Percentiles rank a stretch among this genome's conserved stretches.
Evolutionary conservation across 306 rosid species (phyloP).

Genomic region (Coriaria nepalensis): DNA sequence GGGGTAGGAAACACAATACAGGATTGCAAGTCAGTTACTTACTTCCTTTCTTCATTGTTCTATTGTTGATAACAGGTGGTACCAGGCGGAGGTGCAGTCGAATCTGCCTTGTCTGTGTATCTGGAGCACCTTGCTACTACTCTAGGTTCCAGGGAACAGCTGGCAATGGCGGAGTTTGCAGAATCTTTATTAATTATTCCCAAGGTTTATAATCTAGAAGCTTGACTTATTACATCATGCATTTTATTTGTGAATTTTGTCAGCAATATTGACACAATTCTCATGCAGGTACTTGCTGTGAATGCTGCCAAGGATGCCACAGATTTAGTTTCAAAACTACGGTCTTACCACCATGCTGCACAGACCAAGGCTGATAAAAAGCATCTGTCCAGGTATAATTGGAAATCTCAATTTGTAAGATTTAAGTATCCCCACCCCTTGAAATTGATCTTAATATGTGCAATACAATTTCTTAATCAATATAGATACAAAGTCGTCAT

Average conservation of each 20-base stretch:
- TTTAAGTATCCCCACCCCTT: too few relatives aligned
- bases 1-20: too few relatives aligned
- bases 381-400: slow-evolving; percentile 62
- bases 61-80: slow-evolving; percentile 51
- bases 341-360: slow-evolving; percentile 78
- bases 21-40: neutral
- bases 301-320: slow-evolving; percentile 99
- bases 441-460: too few relatives aligned
- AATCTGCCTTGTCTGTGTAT: slow-evolving; percentile 83
- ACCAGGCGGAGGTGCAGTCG: slow-evolving; percentile 99
- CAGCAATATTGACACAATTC: slow-evolving; percentile 8
- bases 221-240: too few relatives aligned
- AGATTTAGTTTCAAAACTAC: slow-evolving; percentile 74
- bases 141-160: slow-evolving; percentile 93
- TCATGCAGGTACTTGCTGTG: slow-evolving; percentile 77
- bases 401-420: too few relatives aligned
- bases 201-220: slow-evolving; percentile 27
- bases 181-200: slow-evolving; percentile 84
- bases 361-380: slow-evolving; percentile 85
- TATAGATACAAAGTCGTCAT: too few relatives aligned
- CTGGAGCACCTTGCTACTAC: slow-evolving; percentile 94
- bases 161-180: slow-evolving; percentile 97
- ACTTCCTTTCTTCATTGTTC: slow-evolving; percentile 1
- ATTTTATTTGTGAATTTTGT: neutral
- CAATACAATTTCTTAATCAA: too few relatives aligned